Conservation (phyloP, 2,329 filamentous ascomycete species). For the Spiromastix sp. region DNA sequence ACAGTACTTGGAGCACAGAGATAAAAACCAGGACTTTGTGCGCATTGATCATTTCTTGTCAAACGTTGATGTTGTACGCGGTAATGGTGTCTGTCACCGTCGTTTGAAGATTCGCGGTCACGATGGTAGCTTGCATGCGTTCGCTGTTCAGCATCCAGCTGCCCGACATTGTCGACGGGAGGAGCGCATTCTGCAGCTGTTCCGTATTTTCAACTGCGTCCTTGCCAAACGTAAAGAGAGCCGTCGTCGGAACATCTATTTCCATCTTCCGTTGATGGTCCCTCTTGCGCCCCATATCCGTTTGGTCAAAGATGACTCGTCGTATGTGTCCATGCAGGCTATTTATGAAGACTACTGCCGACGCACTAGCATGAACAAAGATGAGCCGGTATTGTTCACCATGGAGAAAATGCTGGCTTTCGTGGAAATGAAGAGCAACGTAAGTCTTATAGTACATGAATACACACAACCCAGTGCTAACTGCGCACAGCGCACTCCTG, state of each 20-base stretch:
- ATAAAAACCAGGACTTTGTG: conserved; percentile 98
- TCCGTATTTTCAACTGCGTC: conserved; percentile 93
- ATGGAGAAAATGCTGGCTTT: conserved; percentile 86
- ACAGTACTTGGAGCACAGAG: conserved; percentile 92
- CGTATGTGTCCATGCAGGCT: conserved; percentile 86
- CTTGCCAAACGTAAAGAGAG: conserved; percentile 90
- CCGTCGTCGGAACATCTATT: conserved; percentile 83
- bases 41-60: conserved; percentile 95
- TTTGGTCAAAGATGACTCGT: conserved; percentile 89
- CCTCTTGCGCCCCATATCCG: conserved; percentile 90
- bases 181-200: conserved; percentile 89
- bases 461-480: too few species aligned
- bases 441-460: conserved; percentile 17
- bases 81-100: conserved; percentile 82
- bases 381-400: conserved; percentile 87
- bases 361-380: conserved; percentile 76
- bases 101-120: conserved; percentile 93
- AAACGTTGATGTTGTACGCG: conserved; percentile 84
- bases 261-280: conserved; percentile 91
- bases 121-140: conserved; percentile 93
- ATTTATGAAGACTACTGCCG: conserved; percentile 96
- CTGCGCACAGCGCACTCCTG: conserved; percentile 36
- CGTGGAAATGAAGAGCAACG: conserved; percentile 54
- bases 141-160: conserved; percentile 92
- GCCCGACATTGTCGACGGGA: conserved; percentile 86